A percentile compares a stretch with the other conserved stretches of the same genome.
Conservation (phyloP, 1,284 basidiomycete species). For the Polyporus tsugae region DNA sequence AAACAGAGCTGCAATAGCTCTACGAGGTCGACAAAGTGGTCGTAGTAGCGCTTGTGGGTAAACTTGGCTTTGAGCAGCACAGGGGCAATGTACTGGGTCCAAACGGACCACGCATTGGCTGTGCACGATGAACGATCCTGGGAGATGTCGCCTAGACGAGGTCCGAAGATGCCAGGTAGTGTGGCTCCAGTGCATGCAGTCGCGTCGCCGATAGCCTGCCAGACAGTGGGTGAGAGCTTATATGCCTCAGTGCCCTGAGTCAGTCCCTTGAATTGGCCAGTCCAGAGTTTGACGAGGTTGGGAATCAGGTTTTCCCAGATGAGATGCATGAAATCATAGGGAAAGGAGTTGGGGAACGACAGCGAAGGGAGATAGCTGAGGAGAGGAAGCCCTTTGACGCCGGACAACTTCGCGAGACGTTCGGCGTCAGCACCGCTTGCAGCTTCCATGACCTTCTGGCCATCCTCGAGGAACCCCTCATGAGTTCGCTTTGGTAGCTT, state of each 20-base stretch:
- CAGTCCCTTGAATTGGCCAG: constrained; percentile 48
- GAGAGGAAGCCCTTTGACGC: constrained; percentile 51
- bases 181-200: constrained; percentile 40
- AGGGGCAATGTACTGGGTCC: constrained; percentile 50
- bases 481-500: constrained; percentile 50
- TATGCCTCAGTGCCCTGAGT: constrained; percentile 45
- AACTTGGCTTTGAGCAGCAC: constrained; percentile 45
- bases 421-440: constrained; percentile 35
- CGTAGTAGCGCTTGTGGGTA: constrained; percentile 45
- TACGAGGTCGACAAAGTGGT: constrained; percentile 50
- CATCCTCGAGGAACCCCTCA: constrained; percentile 44
- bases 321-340: constrained; percentile 58
- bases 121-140: constrained; percentile 39
- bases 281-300: constrained; percentile 52
- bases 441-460: constrained; percentile 42
- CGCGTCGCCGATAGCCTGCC: constrained; percentile 49
- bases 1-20: too few relatives aligned
- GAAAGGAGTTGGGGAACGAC: constrained; percentile 51
- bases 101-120: constrained; percentile 48
- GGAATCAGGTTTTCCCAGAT: constrained; percentile 51
- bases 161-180: constrained; percentile 52
- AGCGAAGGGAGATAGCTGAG: constrained; percentile 46
- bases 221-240: constrained; percentile 40
- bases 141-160: constrained; percentile 47
- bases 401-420: constrained; percentile 43